phyloP scores from a whole-genome alignment of 306 rosid genomes.

The Lathyrus tuberosus region DNA sequence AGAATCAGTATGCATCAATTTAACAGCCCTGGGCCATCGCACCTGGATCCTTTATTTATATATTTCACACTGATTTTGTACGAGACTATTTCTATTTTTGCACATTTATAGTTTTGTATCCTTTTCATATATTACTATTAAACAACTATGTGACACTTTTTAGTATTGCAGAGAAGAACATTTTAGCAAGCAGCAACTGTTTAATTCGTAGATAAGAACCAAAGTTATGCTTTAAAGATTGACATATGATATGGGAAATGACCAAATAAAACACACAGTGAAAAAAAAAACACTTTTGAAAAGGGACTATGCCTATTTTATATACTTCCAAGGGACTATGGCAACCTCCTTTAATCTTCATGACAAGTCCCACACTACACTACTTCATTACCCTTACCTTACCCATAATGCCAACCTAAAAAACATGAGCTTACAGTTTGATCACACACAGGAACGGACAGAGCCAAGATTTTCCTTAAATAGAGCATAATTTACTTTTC shows the following conservation, averaged over 20 bases:
- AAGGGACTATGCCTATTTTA: not conserved
- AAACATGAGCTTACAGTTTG: not conserved
- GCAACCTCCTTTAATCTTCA: not conserved
- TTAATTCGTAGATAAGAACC: not conserved
- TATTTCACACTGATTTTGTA: not conserved
- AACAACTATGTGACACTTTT: not conserved
- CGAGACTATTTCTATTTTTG: not conserved
- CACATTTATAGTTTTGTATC: not conserved
- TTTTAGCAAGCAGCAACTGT: not conserved
- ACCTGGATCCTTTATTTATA: not conserved
- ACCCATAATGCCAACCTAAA: not conserved
- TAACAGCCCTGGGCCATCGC: not conserved
- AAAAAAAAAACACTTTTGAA: too few relatives aligned
- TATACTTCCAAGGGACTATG: not conserved
- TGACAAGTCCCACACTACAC: not conserved
- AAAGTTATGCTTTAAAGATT: not conserved
- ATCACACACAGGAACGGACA: not conserved
- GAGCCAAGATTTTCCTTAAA: not conserved
- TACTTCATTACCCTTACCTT: not conserved
- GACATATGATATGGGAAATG: not conserved
- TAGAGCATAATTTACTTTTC: not conserved
- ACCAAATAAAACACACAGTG: not conserved
- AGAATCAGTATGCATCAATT: not conserved
- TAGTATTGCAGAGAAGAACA: not conserved
- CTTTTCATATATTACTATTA: too few relatives aligned